phyloP scores from a whole-genome alignment of 1,139 yeast genomes.

The Kurtzmaniella quercitrusa region DNA sequence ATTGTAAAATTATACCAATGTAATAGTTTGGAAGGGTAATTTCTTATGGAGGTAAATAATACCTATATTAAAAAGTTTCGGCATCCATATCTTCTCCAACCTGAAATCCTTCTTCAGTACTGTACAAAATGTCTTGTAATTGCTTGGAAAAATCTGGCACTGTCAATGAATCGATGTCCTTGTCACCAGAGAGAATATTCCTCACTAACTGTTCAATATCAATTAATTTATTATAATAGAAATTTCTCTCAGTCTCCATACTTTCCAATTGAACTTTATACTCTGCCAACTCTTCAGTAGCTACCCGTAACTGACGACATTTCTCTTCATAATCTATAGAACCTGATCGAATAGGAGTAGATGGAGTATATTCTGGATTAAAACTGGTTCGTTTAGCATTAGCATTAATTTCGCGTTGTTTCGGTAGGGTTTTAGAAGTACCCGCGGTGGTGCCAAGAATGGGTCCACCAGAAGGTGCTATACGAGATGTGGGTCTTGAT shows the following conservation, averaged over 20 bases:
- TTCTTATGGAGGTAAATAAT: too few relatives aligned
- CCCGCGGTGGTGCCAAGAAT: not conserved
- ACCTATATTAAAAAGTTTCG: slow-evolving; percentile 8
- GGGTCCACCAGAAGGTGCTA: slow-evolving; percentile 6
- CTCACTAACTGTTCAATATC: slow-evolving; percentile 82
- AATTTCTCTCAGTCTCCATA: slow-evolving; percentile 76
- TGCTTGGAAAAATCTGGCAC: slow-evolving; percentile 48
- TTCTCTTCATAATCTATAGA: not conserved
- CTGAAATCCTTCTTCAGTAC: slow-evolving; percentile 76
- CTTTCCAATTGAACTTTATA: slow-evolving; percentile 51
- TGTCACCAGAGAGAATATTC: slow-evolving; percentile 46
- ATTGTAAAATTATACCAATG: too few relatives aligned
- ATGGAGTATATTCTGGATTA: slow-evolving; percentile 9
- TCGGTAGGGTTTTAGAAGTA: not conserved
- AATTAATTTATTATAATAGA: slow-evolving; percentile 83
- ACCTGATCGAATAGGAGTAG: slow-evolving; percentile 4
- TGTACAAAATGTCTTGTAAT: slow-evolving; percentile 70
- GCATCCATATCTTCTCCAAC: slow-evolving; percentile 25
- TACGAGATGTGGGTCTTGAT: slow-evolving; percentile 9
- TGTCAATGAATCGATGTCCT: slow-evolving; percentile 23
- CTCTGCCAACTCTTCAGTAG: slow-evolving; percentile 47
- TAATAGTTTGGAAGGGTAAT: too few relatives aligned
- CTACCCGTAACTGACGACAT: slow-evolving; percentile 3
- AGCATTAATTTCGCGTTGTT: not conserved
- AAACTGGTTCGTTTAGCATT: slow-evolving; percentile 8